Conservation (phyloP, 1,284 basidiomycete species). For the Trichosporon inkin region DNA sequence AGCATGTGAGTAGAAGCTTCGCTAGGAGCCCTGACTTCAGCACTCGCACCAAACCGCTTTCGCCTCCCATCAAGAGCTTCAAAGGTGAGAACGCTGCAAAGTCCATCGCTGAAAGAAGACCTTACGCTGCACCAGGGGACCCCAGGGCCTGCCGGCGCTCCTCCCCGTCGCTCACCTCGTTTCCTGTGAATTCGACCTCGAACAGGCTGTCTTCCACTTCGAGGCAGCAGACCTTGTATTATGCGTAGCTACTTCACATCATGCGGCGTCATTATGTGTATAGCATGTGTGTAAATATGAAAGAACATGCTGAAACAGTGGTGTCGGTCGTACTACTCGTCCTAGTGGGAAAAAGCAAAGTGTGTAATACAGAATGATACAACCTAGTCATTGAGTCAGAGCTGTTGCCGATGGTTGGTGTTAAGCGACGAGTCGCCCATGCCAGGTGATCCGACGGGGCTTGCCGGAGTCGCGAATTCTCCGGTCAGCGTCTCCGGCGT, state of each 20-base stretch:
- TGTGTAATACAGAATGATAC: too few species aligned
- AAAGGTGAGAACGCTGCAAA: not conserved
- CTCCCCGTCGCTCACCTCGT: not conserved
- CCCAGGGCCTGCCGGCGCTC: not conserved
- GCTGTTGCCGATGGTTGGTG: too few species aligned
- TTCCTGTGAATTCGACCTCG: not conserved
- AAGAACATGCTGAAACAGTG: too few species aligned
- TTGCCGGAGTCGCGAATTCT: too few species aligned
- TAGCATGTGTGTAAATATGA: not conserved
- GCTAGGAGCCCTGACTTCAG: not conserved
- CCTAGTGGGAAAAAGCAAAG: too few species aligned
- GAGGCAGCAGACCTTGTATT: not conserved
- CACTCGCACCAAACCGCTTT: not conserved
- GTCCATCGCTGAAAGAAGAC: constrained; percentile 4
- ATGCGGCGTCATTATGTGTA: not conserved
- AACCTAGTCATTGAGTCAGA: too few species aligned
- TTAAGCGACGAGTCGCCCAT: too few species aligned
- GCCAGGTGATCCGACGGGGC: too few species aligned
- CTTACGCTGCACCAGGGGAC: not conserved
- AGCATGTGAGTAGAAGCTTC: not conserved
- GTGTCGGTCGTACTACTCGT: too few species aligned
- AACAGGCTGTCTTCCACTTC: not conserved
- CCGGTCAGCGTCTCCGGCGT: too few species aligned
- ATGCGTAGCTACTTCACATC: constrained; percentile 1
- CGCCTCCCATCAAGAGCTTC: constrained; percentile 3